Base-by-base conservation (phyloP, 805 yeast species). In the Saccharomycopsis vini region DNA sequence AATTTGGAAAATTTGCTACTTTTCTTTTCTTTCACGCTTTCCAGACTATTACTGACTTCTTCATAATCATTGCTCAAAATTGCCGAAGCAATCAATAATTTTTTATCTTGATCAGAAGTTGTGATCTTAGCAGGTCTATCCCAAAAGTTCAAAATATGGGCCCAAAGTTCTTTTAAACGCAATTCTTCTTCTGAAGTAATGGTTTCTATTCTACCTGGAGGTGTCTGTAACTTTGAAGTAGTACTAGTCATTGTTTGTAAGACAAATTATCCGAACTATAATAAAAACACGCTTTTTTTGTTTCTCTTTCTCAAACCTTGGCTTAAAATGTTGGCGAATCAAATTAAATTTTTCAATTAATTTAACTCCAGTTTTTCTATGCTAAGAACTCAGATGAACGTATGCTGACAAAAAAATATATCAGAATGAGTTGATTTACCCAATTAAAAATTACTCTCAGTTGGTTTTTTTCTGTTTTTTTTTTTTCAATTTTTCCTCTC, bases 151-250 rank as follows among this genome's bases (percentile, higher is more conserved):
- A 83, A 63, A 38, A 77, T 54, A 53, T 77, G 70, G 40, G 81
- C 77, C 88, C 89, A 84, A 3, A 73, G 69, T 54, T 81, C 85
- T 59, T 84, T 84, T 56, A 82, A 62, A 16, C 70, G 68, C 40
- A 70, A 54, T 55, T 82, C 89, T 58, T 82, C 78, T 20, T 79
- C 81, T 2, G 62, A 52, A 3, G 73, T 67, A 26, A 77, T 56
- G 2, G 71, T 65, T 45, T 63, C 66, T 35, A 67, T 63, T 50
- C 74, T 66, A 4, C 78, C 77, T 4, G 64, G 57, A 3, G 63
- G 57, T 12, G 45, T 46, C 24, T 40, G 39, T 28, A 21, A 29
- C 33, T 23, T 38, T 12, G 29, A 26, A 26, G 29, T 26, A 26
- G 29, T 26, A n/a, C n/a, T n/a, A 26, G 29, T 26, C 29, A 26